Evolutionary conservation across 2,329 filamentous ascomycete species (phyloP).

Genomic region (Curvularia hawaiiensis): DNA sequence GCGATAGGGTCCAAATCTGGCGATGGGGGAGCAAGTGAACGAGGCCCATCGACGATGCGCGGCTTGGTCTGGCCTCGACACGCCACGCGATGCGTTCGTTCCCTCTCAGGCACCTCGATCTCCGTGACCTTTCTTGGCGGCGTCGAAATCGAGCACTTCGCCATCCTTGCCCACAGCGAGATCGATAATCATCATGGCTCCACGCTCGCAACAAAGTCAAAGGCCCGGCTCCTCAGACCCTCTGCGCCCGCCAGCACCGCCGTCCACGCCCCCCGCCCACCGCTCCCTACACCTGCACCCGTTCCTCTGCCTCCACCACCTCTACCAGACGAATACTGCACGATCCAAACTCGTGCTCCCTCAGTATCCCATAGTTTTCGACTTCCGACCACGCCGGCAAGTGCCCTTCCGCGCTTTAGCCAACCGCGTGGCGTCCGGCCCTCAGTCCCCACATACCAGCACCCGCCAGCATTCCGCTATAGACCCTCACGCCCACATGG

Average conservation of each 20-base stretch:
- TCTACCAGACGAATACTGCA: background rate
- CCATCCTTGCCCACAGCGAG: constrained; percentile 11
- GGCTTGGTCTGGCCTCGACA: constrained; percentile 14
- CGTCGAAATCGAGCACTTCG: constrained; percentile 24
- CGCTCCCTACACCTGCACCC: background rate
- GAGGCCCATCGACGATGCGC: constrained; percentile 27
- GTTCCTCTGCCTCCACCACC: background rate
- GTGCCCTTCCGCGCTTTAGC: background rate
- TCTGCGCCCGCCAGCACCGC: background rate
- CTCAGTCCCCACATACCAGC: constrained; percentile 2
- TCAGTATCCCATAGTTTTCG: background rate
- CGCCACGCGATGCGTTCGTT: constrained; percentile 10
- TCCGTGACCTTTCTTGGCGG: constrained; percentile 21
- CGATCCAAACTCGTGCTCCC: background rate
- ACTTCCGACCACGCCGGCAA: background rate
- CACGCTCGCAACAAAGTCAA: background rate
- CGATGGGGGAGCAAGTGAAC: constrained; percentile 8
- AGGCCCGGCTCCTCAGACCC: background rate
- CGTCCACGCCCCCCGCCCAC: background rate
- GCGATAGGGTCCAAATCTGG: constrained; percentile 11
- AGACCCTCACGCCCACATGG: constrained; percentile 20
- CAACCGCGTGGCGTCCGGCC: background rate
- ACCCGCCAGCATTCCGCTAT: background rate
- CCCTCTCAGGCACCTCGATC: constrained; percentile 21
- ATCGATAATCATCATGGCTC: constrained; percentile 25